Conservation (phyloP, 805 yeast genomes). For the Yarrowia divulgata region DNA sequence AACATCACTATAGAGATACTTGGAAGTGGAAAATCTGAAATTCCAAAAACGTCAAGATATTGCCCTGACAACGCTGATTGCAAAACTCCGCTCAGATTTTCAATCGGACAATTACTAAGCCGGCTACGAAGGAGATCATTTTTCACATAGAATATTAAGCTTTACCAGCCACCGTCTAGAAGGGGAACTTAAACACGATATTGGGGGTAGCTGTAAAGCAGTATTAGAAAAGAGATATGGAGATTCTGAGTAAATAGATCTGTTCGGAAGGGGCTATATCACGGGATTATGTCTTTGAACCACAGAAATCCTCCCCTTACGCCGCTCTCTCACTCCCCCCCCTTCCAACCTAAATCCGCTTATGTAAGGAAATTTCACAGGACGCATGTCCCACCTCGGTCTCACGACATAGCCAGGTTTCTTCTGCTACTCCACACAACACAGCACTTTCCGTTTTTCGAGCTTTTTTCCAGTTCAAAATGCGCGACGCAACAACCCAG, state of each 20-base stretch:
- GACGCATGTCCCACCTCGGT: constrained; percentile 5
- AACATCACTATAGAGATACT: too few species aligned
- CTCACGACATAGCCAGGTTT: not conserved
- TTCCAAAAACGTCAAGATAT: too few species aligned
- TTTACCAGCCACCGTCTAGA: constrained; percentile 24
- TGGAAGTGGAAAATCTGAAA: not conserved
- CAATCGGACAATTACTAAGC: not conserved
- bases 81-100: too few species aligned
- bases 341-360: not conserved
- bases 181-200: not conserved
- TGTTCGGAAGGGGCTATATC: not conserved
- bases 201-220: not conserved
- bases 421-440: constrained; percentile 16
- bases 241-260: not conserved
- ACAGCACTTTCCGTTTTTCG: not conserved
- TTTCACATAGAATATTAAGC: not conserved
- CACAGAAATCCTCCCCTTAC: not conserved
- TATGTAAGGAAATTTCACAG: constrained; percentile 19
- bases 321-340: too few species aligned
- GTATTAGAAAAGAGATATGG: not conserved
- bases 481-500: constrained; percentile 34
- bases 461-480: not conserved
- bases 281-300: not conserved
- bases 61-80: not conserved
- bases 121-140: not conserved